Percentiles rank a stretch among this genome's conserved stretches.
These are phyloP conservation scores for Rhizopogon rudus DNA, from an alignment of 768 basidiomycete species.

Conservation along the genomic window DNA sequence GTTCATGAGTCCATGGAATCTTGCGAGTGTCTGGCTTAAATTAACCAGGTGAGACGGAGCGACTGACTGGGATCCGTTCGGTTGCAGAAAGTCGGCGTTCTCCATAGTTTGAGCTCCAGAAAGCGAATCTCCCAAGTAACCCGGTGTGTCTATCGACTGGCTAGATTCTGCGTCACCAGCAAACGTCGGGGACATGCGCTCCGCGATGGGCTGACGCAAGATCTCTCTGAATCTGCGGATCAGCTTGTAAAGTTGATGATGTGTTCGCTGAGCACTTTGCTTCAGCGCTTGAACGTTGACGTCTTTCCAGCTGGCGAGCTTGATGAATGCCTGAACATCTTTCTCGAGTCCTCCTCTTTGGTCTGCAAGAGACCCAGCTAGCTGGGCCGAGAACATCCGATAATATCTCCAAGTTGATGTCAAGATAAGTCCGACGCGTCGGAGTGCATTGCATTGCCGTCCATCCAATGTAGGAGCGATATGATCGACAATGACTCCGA, in stretches of 20 bases:
- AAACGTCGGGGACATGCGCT: slow-evolving; percentile 32
- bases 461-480: slow-evolving; percentile 30
- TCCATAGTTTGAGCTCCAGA: not conserved
- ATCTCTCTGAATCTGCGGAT: slow-evolving; percentile 90
- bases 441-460: slow-evolving; percentile 30
- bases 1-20: slow-evolving; percentile 42
- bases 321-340: slow-evolving; percentile 81
- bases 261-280: slow-evolving; percentile 85
- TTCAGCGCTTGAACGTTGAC: slow-evolving; percentile 91
- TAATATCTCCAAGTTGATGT: slow-evolving; percentile 60
- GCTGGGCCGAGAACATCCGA: slow-evolving; percentile 45
- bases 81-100: not conserved
- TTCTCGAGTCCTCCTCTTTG: slow-evolving; percentile 67
- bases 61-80: not conserved
- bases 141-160: slow-evolving; percentile 6
- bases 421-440: slow-evolving; percentile 54
- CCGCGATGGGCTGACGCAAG: slow-evolving; percentile 64
- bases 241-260: slow-evolving; percentile 86
- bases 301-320: slow-evolving; percentile 98
- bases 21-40: slow-evolving; percentile 44
- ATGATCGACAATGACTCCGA: slow-evolving; percentile 45
- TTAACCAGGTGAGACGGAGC: slow-evolving; percentile 39
- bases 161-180: slow-evolving; percentile 33
- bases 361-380: slow-evolving; percentile 44
- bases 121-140: slow-evolving; percentile 2